These are phyloP conservation scores for Intubia oerlemansii DNA, from an alignment of 2,329 filamentous ascomycete genomes.

Conservation along the genomic window DNA sequence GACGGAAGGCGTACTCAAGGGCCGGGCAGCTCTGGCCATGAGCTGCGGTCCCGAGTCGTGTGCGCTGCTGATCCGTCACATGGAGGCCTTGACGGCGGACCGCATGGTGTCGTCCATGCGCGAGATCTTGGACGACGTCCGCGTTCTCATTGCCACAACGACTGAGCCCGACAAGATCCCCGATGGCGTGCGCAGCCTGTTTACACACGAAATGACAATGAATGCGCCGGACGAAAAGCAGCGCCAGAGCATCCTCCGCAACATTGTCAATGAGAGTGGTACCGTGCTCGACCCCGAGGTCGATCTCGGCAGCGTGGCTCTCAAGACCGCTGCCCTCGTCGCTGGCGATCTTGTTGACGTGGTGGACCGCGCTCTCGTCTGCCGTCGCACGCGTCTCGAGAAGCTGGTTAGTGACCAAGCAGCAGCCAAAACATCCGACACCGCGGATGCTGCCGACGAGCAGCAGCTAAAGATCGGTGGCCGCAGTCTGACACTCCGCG, in stretches of 20 bases:
- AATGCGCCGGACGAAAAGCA: slow-evolving; percentile 80
- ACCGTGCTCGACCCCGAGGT: slow-evolving; percentile 65
- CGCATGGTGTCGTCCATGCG: slow-evolving; percentile 71
- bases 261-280: slow-evolving; percentile 55
- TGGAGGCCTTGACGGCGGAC: slow-evolving; percentile 81
- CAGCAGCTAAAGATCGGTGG: slow-evolving; percentile 2
- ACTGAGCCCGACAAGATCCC: slow-evolving; percentile 90
- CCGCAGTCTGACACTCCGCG: slow-evolving; percentile 40
- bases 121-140: slow-evolving; percentile 56
- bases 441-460: slow-evolving; percentile 1
- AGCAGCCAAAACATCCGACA: not conserved
- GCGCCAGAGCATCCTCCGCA: slow-evolving; percentile 66
- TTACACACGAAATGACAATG: slow-evolving; percentile 92
- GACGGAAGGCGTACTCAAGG: slow-evolving; percentile 76
- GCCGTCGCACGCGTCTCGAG: slow-evolving; percentile 56
- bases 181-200: slow-evolving; percentile 71
- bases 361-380: slow-evolving; percentile 69
- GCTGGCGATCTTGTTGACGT: slow-evolving; percentile 90
- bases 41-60: slow-evolving; percentile 72
- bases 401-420: slow-evolving; percentile 29
- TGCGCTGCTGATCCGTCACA: slow-evolving; percentile 65
- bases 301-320: slow-evolving; percentile 62
- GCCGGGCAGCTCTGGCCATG: slow-evolving; percentile 70
- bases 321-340: slow-evolving; percentile 90
- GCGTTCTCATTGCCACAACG: slow-evolving; percentile 81